These are phyloP conservation scores for Carex cristatella DNA, from an alignment of 176 grass and related monocot species.

Conservation along the genomic window DNA sequence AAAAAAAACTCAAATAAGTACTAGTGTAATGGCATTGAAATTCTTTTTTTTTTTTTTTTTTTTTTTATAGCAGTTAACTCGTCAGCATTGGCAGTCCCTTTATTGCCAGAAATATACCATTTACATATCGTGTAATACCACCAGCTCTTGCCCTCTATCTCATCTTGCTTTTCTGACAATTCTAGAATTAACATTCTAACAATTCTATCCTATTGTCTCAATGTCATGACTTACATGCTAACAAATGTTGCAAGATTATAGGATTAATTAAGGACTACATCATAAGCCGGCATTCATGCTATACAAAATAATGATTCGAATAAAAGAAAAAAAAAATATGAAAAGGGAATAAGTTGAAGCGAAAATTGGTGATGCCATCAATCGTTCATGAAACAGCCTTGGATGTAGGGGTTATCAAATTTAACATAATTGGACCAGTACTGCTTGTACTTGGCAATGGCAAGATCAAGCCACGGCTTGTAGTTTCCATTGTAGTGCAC, in stretches of 20 bases:
- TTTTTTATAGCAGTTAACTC: no score
- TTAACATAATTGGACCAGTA: constrained; percentile 90
- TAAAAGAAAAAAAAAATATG: neutral
- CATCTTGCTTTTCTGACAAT: neutral
- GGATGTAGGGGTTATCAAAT: constrained; percentile 55
- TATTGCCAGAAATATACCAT: neutral
- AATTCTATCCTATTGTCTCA: neutral
- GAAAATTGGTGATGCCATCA: constrained; percentile 27
- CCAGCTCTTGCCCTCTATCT: neutral
- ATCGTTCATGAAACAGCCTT: constrained; percentile 46
- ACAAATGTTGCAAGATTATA: neutral
- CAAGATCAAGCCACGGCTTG: constrained; percentile 98
- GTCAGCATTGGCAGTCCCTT: neutral
- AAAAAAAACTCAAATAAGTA: no score
- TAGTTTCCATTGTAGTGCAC: constrained; percentile 98
- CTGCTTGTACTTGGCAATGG: constrained; percentile 76
- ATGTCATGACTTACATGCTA: neutral
- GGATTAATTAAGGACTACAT: neutral
- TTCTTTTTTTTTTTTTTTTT: no score
- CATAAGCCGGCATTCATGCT: neutral
- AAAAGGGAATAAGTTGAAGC: neutral
- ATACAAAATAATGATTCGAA: neutral
- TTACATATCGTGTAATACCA: neutral
- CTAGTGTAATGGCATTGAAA: no score
- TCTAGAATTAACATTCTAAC: neutral